Conservation (phyloP, 345 rosid species). For the sweet orange (Citrus sinensis) region DNA sequence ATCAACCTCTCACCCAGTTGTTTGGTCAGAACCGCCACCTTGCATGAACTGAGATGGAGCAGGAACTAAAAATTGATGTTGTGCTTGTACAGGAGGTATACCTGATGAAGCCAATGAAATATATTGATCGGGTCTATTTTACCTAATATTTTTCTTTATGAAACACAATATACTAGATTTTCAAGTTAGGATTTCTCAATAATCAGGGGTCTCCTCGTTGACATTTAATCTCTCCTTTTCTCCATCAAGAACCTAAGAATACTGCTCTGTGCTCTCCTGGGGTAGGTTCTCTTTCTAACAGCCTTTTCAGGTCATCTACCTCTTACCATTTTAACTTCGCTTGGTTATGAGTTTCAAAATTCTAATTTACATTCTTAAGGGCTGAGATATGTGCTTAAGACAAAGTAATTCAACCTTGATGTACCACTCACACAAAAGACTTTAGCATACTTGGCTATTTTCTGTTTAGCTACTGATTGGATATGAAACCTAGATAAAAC, state of each 20-base stretch:
- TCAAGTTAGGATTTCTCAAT: background rate
- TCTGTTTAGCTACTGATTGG: background rate
- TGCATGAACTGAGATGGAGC: slow-evolving; percentile 77
- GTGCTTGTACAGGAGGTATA: slow-evolving; percentile 52
- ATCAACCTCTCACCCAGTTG: slow-evolving; percentile 71
- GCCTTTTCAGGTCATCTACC: background rate
- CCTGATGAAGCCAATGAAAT: slow-evolving; percentile 28
- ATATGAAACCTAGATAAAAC: background rate
- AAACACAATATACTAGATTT: background rate
- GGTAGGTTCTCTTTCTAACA: background rate
- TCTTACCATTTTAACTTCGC: background rate
- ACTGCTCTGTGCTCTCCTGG: background rate
- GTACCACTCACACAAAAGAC: background rate
- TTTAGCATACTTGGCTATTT: background rate
- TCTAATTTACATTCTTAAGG: background rate
- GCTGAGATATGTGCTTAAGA: background rate
- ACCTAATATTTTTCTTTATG: background rate
- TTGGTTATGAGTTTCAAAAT: background rate
- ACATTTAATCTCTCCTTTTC: background rate
- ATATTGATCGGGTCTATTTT: slow-evolving; percentile 7
- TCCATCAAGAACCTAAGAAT: background rate
- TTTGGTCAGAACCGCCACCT: slow-evolving; percentile 81
- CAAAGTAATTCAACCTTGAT: background rate
- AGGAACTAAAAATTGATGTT: slow-evolving; percentile 64
- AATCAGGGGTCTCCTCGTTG: background rate